Evolutionary conservation across 2,329 filamentous ascomycete species (phyloP).

Genomic region (Neopestalotiopsis sp.): DNA sequence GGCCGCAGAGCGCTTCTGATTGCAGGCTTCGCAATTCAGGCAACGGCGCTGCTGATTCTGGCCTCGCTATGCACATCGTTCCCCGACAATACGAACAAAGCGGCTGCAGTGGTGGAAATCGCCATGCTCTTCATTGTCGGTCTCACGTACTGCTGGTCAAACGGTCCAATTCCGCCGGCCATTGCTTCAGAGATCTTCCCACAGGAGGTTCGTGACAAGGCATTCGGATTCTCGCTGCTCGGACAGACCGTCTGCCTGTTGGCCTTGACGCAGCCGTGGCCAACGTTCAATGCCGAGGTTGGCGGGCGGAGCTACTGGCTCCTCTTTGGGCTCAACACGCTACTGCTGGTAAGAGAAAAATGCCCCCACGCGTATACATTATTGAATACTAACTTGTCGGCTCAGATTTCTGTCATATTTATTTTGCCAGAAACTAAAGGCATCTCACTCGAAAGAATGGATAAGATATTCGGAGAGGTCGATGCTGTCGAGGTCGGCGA

Average conservation of each 20-base stretch:
- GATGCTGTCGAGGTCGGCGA: constrained; percentile 6
- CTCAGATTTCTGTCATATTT: not conserved
- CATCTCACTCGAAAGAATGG: not conserved
- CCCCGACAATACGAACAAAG: not conserved
- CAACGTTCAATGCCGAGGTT: constrained; percentile 4
- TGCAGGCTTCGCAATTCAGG: constrained; percentile 6
- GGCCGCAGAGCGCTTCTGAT: constrained; percentile 4
- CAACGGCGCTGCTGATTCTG: not conserved
- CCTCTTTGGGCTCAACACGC: not conserved
- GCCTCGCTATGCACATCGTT: not conserved
- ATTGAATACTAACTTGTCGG: not conserved
- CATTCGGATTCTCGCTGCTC: constrained; percentile 5
- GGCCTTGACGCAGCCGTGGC: constrained; percentile 8
- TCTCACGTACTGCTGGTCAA: constrained; percentile 3
- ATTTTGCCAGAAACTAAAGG: constrained; percentile 7
- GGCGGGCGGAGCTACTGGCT: constrained; percentile 10
- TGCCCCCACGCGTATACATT: not conserved
- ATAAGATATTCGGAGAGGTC: constrained; percentile 8
- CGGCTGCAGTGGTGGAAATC: not conserved
- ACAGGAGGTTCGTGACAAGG: constrained; percentile 9
- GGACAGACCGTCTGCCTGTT: not conserved
- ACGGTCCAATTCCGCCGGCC: not conserved
- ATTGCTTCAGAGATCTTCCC: constrained; percentile 5
- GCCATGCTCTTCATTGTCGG: constrained; percentile 7
- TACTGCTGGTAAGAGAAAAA: not conserved